A percentile compares a stretch with the other conserved stretches of the same genome.
Conservation (phyloP, 2,329 filamentous ascomycete genomes). For the Sporothrix euskadiensis region DNA sequence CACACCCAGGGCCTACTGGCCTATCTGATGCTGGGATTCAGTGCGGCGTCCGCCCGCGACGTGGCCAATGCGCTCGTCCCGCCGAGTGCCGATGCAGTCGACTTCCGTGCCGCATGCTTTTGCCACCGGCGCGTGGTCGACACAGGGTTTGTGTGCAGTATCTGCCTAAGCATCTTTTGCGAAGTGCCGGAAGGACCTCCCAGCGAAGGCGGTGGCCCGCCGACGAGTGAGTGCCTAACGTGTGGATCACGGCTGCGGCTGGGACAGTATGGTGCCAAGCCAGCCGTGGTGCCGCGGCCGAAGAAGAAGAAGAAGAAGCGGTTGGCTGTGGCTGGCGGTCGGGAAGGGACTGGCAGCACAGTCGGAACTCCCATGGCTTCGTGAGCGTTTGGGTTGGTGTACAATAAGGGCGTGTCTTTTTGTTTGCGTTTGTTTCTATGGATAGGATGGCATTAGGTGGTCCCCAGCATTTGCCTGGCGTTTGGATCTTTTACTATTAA, state of each 20-base stretch:
- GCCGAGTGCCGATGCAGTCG: slow-evolving; percentile 81
- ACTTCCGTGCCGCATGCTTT: slow-evolving; percentile 98
- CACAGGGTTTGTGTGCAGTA: slow-evolving; percentile 91
- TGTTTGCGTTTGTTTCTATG: neutral
- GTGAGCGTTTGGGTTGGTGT: neutral
- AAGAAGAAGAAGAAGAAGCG: slow-evolving; percentile 77
- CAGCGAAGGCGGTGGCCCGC: neutral
- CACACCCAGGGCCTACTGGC: slow-evolving; percentile 74
- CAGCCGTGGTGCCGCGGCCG: slow-evolving; percentile 69
- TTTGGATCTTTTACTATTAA: neutral
- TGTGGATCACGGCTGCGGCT: slow-evolving; percentile 77
- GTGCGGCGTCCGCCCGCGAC: slow-evolving; percentile 39
- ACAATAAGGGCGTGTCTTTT: neutral
- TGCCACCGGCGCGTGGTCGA: slow-evolving; percentile 91
- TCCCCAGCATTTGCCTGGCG: neutral
- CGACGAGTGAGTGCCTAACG: slow-evolving; percentile 71
- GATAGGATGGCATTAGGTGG: neutral
- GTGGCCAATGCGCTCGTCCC: slow-evolving; percentile 57
- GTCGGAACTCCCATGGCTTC: slow-evolving; percentile 55
- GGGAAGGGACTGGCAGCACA: slow-evolving; percentile 61
- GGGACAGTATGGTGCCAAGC: slow-evolving; percentile 73
- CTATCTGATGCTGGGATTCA: slow-evolving; percentile 91
- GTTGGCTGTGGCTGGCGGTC: slow-evolving; percentile 49
- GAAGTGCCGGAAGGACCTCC: slow-evolving; percentile 47
- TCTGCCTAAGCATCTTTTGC: slow-evolving; percentile 94